Conservation (phyloP, 1,284 basidiomycete species). For the Amylostereum areolatum region DNA sequence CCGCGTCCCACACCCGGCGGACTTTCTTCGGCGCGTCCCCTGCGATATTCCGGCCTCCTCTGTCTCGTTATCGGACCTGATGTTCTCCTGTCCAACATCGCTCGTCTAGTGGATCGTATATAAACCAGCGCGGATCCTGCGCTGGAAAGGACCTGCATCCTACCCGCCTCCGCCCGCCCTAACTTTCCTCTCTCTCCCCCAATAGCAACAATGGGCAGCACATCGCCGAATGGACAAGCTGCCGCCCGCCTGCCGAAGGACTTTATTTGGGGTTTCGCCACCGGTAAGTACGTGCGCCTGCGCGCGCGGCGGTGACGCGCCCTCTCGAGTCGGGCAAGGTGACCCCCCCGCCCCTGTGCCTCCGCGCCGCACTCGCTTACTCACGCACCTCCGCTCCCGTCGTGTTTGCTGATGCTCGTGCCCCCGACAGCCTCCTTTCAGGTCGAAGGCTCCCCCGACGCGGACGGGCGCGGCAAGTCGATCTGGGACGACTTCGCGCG, state of each 20-base stretch:
- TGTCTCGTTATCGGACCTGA: no score
- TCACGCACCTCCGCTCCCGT: no score
- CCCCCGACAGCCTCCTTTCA: constrained; percentile 49
- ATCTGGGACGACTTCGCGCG: constrained; percentile 74
- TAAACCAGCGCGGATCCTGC: no score
- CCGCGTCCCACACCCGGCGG: no score
- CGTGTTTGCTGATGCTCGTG: no score
- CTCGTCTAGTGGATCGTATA: no score
- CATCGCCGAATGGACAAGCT: constrained; percentile 5
- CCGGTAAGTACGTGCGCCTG: constrained; percentile 37
- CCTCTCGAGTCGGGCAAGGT: background rate
- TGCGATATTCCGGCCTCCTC: background rate
- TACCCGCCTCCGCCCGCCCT: no score
- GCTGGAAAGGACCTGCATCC: no score
- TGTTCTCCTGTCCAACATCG: background rate
- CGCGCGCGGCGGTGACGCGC: background rate
- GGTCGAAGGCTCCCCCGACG: constrained; percentile 59
- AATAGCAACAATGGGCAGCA: background rate
- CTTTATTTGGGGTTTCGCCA: constrained; percentile 71
- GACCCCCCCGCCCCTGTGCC: no score
- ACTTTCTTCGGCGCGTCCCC: background rate
- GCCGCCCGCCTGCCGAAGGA: constrained; percentile 38
- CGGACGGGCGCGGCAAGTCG: constrained; percentile 55
- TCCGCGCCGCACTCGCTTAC: no score
- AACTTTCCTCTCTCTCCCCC: no score